A percentile compares a stretch with the other conserved stretches of the same genome.
Evolutionary conservation across 2,329 filamentous ascomycete genomes (phyloP).

Genomic region (Moelleriella libera): DNA sequence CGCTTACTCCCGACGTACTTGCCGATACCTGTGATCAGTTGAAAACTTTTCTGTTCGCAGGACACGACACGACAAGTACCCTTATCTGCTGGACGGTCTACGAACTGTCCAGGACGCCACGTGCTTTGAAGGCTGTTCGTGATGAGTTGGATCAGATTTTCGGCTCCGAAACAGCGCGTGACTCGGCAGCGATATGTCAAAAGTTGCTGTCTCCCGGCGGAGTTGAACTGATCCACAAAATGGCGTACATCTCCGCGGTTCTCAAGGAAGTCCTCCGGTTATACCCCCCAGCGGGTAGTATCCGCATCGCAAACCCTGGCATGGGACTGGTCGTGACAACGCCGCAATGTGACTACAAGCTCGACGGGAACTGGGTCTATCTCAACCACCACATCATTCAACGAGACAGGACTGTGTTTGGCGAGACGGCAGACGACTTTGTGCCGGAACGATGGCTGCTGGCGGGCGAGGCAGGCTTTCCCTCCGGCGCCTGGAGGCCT

Average conservation of each 20-base stretch:
- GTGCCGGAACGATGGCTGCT: conserved; percentile 24
- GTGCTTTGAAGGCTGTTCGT: conserved; percentile 12
- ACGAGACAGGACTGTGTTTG: conserved; percentile 18
- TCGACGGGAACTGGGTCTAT: conserved; percentile 21
- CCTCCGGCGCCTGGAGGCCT: neutral
- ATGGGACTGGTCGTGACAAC: conserved; percentile 3
- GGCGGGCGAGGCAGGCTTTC: neutral
- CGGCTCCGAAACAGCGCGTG: conserved; percentile 11
- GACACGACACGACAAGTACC: conserved; percentile 25
- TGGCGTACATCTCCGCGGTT: conserved; percentile 21
- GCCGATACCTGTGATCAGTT: conserved; percentile 20
- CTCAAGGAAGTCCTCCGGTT: conserved; percentile 23
- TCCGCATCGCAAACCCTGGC: conserved; percentile 12
- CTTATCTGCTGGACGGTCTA: conserved; percentile 22
- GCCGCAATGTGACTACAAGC: conserved; percentile 6
- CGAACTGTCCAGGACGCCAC: conserved; percentile 18
- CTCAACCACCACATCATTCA: conserved; percentile 18
- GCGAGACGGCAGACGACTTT: conserved; percentile 19
- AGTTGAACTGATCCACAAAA: conserved; percentile 15
- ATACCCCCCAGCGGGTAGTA: conserved; percentile 16
- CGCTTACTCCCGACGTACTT: conserved; percentile 13
- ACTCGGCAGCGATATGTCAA: conserved; percentile 11
- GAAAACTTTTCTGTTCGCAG: conserved; percentile 24
- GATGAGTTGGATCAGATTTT: conserved; percentile 22
- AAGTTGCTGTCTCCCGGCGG: conserved; percentile 12